A percentile compares a stretch with the other conserved stretches of the same genome.
Conservation (phyloP, 768 basidiomycete species). For the Rhodotorula sphaerocarpa region DNA sequence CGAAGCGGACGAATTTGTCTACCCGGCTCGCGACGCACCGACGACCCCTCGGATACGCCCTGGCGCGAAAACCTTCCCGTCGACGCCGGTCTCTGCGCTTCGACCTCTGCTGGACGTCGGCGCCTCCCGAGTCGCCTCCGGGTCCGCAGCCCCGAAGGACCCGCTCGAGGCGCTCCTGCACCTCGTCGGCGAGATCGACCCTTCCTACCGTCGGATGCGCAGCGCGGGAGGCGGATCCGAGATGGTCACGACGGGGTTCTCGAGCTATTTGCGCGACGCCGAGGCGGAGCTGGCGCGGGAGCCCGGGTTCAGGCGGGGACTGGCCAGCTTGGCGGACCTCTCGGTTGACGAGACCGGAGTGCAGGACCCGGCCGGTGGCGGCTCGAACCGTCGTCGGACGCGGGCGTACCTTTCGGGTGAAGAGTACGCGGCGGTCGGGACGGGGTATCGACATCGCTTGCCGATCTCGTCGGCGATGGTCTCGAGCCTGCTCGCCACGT, state of each 20-base stretch:
- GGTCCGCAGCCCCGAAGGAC: slow-evolving; percentile 9
- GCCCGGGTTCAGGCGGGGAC: slow-evolving; percentile 30
- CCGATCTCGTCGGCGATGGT: slow-evolving; percentile 70
- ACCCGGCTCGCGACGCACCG: slow-evolving; percentile 6
- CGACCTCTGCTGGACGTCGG: slow-evolving; percentile 13
- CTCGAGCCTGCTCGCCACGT: slow-evolving; percentile 58
- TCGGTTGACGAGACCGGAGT: too few relatives aligned
- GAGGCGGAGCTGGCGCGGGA: slow-evolving; percentile 24
- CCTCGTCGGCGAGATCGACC: slow-evolving; percentile 39
- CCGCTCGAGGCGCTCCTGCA: slow-evolving; percentile 41
- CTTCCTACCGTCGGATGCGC: slow-evolving; percentile 17
- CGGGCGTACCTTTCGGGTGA: slow-evolving; percentile 5
- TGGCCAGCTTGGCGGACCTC: slow-evolving; percentile 6
- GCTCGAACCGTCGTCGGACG: too few relatives aligned
- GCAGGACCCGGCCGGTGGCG: background rate
- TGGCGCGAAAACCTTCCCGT: slow-evolving; percentile 3
- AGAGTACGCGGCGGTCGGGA: slow-evolving; percentile 11
- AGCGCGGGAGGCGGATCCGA: slow-evolving; percentile 10
- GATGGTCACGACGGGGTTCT: slow-evolving; percentile 35
- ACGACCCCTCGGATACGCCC: background rate
- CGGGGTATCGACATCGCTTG: slow-evolving; percentile 53
- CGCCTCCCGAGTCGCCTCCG: too few relatives aligned
- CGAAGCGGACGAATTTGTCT: slow-evolving; percentile 27
- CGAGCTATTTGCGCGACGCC: slow-evolving; percentile 42
- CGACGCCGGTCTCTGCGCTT: slow-evolving; percentile 25